These are phyloP conservation scores for Solanum chacoense DNA, from an alignment of 305 asterid species.

Conservation along the genomic window DNA sequence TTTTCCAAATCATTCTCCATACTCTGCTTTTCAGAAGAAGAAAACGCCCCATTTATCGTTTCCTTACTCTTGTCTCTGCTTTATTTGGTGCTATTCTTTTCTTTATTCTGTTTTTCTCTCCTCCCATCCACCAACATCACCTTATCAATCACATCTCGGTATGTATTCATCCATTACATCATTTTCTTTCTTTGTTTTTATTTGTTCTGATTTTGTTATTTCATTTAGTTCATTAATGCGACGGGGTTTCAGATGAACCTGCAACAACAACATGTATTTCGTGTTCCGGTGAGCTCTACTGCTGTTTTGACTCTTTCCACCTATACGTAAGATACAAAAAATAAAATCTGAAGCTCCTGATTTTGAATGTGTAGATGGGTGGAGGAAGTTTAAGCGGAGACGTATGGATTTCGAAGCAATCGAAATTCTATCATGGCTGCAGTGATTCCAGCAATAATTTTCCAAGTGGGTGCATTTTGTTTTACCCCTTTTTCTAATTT, in stretches of 20 bases:
- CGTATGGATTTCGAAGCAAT: slow-evolving; percentile 43
- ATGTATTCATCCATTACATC: background rate
- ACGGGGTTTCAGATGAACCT: slow-evolving; percentile 16
- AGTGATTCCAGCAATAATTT: slow-evolving; percentile 38
- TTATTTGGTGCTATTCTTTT: slow-evolving; percentile 27
- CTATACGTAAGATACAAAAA: background rate
- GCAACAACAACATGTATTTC: slow-evolving; percentile 22
- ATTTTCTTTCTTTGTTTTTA: background rate
- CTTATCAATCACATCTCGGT: slow-evolving; percentile 17
- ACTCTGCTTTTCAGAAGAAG: slow-evolving; percentile 25
- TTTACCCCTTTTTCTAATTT: background rate
- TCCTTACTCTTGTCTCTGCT: slow-evolving; percentile 34
- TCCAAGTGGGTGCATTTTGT: slow-evolving; percentile 21
- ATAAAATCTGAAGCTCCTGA: background rate
- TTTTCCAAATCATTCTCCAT: slow-evolving; percentile 23
- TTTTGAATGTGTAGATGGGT: slow-evolving; percentile 24
- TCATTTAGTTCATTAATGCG: slow-evolving; percentile 19
- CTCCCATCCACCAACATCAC: slow-evolving; percentile 21
- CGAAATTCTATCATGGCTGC: slow-evolving; percentile 41
- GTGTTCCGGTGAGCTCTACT: slow-evolving; percentile 40
- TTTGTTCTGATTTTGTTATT: background rate
- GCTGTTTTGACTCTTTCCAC: background rate
- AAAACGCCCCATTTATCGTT: slow-evolving; percentile 27
- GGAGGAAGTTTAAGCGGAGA: slow-evolving; percentile 33
- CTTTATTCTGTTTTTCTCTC: slow-evolving; percentile 28